These are phyloP conservation scores for Wolfiporia cocos DNA, from an alignment of 1,284 basidiomycete genomes.

Conservation along the genomic window DNA sequence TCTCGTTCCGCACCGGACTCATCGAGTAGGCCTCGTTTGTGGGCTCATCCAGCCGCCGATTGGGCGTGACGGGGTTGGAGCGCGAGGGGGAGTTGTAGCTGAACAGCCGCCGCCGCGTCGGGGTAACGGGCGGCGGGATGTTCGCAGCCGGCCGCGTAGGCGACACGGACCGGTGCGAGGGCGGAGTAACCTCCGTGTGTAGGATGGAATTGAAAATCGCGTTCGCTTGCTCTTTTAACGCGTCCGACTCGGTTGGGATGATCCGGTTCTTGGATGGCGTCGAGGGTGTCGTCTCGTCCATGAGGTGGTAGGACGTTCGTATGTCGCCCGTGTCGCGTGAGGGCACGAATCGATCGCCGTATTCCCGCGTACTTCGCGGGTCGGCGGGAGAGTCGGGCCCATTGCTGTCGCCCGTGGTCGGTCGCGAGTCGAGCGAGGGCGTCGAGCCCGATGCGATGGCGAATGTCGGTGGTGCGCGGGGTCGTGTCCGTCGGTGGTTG, in stretches of 20 bases:
- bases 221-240: slow-evolving; percentile 78
- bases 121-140: slow-evolving; percentile 49
- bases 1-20: slow-evolving; percentile 85
- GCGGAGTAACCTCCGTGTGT: slow-evolving; percentile 70
- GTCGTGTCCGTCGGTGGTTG: slow-evolving; percentile 43
- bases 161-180: slow-evolving; percentile 52
- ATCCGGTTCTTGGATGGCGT: slow-evolving; percentile 66
- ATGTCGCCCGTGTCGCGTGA: slow-evolving; percentile 67
- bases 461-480: slow-evolving; percentile 49
- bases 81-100: slow-evolving; percentile 58
- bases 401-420: slow-evolving; percentile 49
- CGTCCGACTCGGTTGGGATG: slow-evolving; percentile 75
- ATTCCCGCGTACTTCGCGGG: slow-evolving; percentile 39
- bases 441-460: slow-evolving; percentile 39
- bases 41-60: slow-evolving; percentile 63
- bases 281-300: slow-evolving; percentile 59
- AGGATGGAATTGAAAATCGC: slow-evolving; percentile 68
- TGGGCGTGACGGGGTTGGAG: slow-evolving; percentile 51
- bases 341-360: slow-evolving; percentile 77
- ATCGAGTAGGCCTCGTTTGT: slow-evolving; percentile 86
- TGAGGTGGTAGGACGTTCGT: slow-evolving; percentile 70
- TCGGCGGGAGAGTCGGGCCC: slow-evolving; percentile 50
- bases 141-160: slow-evolving; percentile 46
- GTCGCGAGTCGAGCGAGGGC: slow-evolving; percentile 48
- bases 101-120: slow-evolving; percentile 62